Percentiles rank a stretch among this genome's conserved stretches.
phyloP scores from a whole-genome alignment of 306 rosid genomes.

The Gynostemma pentaphyllum region DNA sequence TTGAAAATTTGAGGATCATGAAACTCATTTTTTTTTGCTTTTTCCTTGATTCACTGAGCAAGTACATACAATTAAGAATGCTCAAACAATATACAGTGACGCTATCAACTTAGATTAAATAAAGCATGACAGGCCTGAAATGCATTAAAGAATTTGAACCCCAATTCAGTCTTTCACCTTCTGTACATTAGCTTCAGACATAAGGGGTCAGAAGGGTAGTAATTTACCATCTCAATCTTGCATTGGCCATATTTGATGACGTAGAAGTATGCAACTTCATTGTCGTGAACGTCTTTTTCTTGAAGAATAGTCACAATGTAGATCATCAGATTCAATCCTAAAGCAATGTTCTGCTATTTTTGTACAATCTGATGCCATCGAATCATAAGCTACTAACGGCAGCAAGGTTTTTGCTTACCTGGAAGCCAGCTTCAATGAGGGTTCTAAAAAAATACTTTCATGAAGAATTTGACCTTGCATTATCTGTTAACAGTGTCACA shows the following conservation, averaged over 20 bases:
- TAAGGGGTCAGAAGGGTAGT: background rate
- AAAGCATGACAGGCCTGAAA: background rate
- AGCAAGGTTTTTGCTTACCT: slow-evolving; percentile 5
- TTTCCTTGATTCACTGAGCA: background rate
- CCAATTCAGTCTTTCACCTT: slow-evolving; percentile 1
- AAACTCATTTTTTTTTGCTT: background rate
- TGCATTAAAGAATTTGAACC: slow-evolving; percentile 6
- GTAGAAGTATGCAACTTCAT: background rate
- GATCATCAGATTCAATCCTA: background rate
- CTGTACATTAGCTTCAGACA: slow-evolving; percentile 9
- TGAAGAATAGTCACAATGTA: background rate
- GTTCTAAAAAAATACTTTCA: background rate
- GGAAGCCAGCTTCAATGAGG: background rate
- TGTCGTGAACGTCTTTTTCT: background rate
- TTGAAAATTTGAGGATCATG: background rate
- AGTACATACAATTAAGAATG: slow-evolving; percentile 2
- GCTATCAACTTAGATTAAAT: background rate
- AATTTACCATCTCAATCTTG: slow-evolving; percentile 11
- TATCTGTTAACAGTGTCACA: background rate
- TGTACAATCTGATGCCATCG: slow-evolving; percentile 10
- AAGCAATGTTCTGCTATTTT: background rate
- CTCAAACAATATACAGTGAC: background rate
- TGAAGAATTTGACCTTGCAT: background rate
- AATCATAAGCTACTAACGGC: slow-evolving; percentile 3
- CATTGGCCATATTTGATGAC: background rate